Evolutionary conservation across 139 green algal genomes (phyloP).

Genomic region (Chlamydomonas asymmetrica): DNA sequence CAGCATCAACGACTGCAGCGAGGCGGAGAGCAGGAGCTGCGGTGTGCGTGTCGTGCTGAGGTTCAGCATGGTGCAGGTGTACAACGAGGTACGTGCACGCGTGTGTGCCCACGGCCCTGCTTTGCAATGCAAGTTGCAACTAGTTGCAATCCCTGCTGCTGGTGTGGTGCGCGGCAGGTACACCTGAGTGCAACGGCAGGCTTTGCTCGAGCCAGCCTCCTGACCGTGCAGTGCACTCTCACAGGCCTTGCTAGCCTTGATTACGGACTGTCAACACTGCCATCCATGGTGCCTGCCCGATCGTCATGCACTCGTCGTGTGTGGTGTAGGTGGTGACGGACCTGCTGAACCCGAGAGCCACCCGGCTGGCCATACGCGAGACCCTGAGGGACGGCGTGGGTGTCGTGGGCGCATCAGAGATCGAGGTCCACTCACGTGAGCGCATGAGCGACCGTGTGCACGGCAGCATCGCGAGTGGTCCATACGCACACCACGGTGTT

Average conservation of each 20-base stretch:
- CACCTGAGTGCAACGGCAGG: too few species aligned
- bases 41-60: constrained; percentile 13
- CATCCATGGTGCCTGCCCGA: too few species aligned
- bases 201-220: too few species aligned
- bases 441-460: not conserved
- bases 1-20: not conserved
- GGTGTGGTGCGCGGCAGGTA: too few species aligned
- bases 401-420: constrained; percentile 81
- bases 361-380: constrained; percentile 69
- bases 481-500: not conserved
- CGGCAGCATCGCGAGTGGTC: not conserved
- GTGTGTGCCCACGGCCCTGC: too few species aligned
- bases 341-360: constrained; percentile 61
- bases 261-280: too few species aligned
- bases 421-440: constrained; percentile 68
- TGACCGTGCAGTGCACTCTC: too few species aligned
- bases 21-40: constrained; percentile 28
- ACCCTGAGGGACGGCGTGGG: constrained; percentile 73
- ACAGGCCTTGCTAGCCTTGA: too few species aligned
- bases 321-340: constrained; percentile 84
- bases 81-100: too few species aligned
- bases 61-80: constrained; percentile 77
- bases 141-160: too few species aligned
- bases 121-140: too few species aligned
- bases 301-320: too few species aligned